Base-by-base conservation (phyloP, 345 rosid genomes). In the Salix caprea region DNA sequence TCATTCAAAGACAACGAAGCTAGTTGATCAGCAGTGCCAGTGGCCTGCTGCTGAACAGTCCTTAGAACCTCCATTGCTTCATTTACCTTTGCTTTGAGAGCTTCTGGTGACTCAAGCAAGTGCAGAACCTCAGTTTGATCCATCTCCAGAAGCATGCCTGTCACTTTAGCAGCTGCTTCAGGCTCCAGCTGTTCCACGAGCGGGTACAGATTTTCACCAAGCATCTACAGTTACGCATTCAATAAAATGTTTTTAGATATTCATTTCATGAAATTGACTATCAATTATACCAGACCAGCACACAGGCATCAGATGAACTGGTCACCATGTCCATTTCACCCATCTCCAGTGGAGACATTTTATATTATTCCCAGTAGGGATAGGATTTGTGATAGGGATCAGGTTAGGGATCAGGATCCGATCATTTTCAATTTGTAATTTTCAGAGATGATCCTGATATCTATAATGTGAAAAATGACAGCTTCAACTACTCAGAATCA, bases 141-240 rank as follows among this genome's bases (percentile, higher is more conserved):
- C 99, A 95, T 95, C 82, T 95, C 99, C 81, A 95, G 79, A 73
- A 95, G 98, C 99, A 95, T 93, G 24, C 97, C 97, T 2, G 99
- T 91, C 61, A 95, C 98, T 82, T 95, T 95, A 23, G 97, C 99
- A 21, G 97, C 96, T 44, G 96, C 85, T 39, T 91, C 97, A 61
- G 90, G 90, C 83, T 95, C 96, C 68, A 95, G 88, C 83, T 91
- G 96, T 30, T 95, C 99, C 39, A 95, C 99, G 21, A 87, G 90
- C 9, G 97, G 99, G 81, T 95, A 95, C 48, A 95, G 96, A 84
- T 82, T 95, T 90, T 95, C 97, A 4, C 99, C 99, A 74, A 95
- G 83, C 97, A 95, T 88, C 99, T 94, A 76, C 79, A 81, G 54
- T 70, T 72, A 67, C 50, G 65, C 36, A 70, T 1, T 50, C 18